Evolutionary conservation across 495 filamentous ascomycete genomes (phyloP).

Genomic region (Annulohypoxylon stygium): DNA sequence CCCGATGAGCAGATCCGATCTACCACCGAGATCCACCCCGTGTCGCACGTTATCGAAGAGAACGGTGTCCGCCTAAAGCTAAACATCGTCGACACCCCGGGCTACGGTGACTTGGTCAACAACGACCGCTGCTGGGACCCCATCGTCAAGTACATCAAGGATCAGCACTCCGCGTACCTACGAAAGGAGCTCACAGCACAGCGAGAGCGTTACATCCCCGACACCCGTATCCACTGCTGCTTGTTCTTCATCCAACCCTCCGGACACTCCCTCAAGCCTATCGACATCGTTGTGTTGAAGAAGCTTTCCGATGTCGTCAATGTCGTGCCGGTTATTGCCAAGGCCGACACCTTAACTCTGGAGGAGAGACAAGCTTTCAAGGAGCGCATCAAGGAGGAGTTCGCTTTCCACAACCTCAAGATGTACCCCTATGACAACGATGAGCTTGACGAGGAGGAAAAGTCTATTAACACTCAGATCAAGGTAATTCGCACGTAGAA

Average conservation of each 20-base stretch:
- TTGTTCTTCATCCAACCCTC: slow-evolving; percentile 99
- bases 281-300: slow-evolving; percentile 99
- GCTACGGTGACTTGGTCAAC: slow-evolving; percentile 99
- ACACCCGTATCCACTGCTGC: slow-evolving; percentile 99
- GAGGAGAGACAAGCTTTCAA: slow-evolving; percentile 98
- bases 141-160: slow-evolving; percentile 99
- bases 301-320: slow-evolving; percentile 99
- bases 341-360: slow-evolving; percentile 94
- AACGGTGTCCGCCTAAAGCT: slow-evolving; percentile 97
- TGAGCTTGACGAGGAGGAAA: slow-evolving; percentile 97
- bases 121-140: slow-evolving; percentile 99
- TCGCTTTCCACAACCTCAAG: slow-evolving; percentile 98
- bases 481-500: slow-evolving; percentile 71
- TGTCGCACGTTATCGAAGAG: slow-evolving; percentile 99
- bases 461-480: slow-evolving; percentile 91
- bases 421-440: slow-evolving; percentile 99
- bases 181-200: slow-evolving; percentile 99
- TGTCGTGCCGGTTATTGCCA: slow-evolving; percentile 98
- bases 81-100: slow-evolving; percentile 97
- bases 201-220: slow-evolving; percentile 98
- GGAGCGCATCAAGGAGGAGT: slow-evolving; percentile 99
- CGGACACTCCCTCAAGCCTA: slow-evolving; percentile 96
- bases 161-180: slow-evolving; percentile 99
- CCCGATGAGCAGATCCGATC: slow-evolving; percentile 93
- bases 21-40: slow-evolving; percentile 97